phyloP scores from a whole-genome alignment of 495 filamentous ascomycete species.

The Collariella sp. region DNA sequence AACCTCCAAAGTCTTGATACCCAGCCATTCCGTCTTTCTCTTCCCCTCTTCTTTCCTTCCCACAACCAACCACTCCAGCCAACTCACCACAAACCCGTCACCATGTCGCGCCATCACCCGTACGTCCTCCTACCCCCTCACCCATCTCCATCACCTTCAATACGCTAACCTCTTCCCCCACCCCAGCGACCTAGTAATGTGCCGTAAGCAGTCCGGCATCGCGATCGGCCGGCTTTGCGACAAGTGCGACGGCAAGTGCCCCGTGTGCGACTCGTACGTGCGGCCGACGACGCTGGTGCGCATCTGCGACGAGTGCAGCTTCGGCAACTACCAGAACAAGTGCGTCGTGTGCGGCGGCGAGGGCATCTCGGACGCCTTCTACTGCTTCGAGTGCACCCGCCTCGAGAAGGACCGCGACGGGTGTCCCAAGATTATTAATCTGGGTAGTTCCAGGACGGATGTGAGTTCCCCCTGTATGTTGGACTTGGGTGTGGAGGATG shows the following conservation, averaged over 20 bases:
- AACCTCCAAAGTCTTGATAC: no score
- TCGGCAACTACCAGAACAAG: conserved; percentile 99
- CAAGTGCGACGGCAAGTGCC: conserved; percentile 99
- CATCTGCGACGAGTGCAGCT: conserved; percentile 98
- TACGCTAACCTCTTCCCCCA: conserved; percentile 20
- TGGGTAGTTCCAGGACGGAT: conserved; percentile 92
- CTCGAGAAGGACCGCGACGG: conserved; percentile 96
- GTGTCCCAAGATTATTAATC: conserved; percentile 98
- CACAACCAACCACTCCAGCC: neutral
- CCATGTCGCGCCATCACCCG: conserved; percentile 35
- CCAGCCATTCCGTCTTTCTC: no score
- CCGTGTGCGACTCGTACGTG: conserved; percentile 97
- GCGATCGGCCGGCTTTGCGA: conserved; percentile 98
- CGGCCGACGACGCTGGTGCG: conserved; percentile 93
- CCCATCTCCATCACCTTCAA: neutral
- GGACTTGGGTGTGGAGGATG: neutral
- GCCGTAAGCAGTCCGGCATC: conserved; percentile 96
- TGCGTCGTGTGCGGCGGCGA: conserved; percentile 98
- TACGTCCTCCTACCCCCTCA: conserved; percentile 12
- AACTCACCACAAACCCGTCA: neutral
- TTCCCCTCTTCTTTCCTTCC: neutral
- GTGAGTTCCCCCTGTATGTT: conserved; percentile 41
- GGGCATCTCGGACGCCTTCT: conserved; percentile 98
- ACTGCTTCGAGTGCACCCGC: conserved; percentile 98
- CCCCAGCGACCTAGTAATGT: conserved; percentile 95